Base-by-base conservation (phyloP, 306 rosid species). In the Gleditsia sinensis region DNA sequence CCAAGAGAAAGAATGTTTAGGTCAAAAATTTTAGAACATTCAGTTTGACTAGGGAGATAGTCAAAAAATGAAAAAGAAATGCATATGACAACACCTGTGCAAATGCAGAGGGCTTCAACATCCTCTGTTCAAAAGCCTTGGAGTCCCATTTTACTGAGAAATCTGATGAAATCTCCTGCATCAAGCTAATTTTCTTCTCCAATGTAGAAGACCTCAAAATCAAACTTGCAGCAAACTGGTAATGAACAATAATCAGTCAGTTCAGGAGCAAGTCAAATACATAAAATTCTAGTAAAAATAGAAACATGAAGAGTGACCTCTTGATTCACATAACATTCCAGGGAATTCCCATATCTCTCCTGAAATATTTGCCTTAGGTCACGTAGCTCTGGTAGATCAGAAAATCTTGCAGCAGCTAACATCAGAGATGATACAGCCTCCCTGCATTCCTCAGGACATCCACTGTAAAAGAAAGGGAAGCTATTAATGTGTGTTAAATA, bases 401-500 rank as follows among this genome's bases (percentile, higher is more conserved):
- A 95, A 85, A 92, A 95, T 77, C 98, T 83, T 65, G 99, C 98
- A 34, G 99, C 98, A 45, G 97, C 97, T 81, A 83, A 70, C 99
- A 92, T 90, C 56, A 92, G 82, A 69, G 97, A 90, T 32, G 99
- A 80, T 69, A 92, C 89, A 69, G 97, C 92, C 62, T 86, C 93
- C 72, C 87, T 79, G 60, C 98, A 92, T 71, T 95, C 96, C 87
- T 95, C 97, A 3, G 98, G 98, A 83, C 98, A 95, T 80, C 85
- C 95, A 57, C 99, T 95, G 81, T 48, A 83, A 63, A 75, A 48
- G 69, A 72, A 72, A 83, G 13, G 63, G 69, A 49, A 48, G 67
- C 76, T 80, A 50, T 72, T 42, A 17, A n/a, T 30, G 25, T 37
- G 66, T 6, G 39, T 59, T 30, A 58, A 32, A n/a, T n/a, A n/a